Evolutionary conservation across 2,329 filamentous ascomycete genomes (phyloP).

Genomic region (Claviceps sp.): DNA sequence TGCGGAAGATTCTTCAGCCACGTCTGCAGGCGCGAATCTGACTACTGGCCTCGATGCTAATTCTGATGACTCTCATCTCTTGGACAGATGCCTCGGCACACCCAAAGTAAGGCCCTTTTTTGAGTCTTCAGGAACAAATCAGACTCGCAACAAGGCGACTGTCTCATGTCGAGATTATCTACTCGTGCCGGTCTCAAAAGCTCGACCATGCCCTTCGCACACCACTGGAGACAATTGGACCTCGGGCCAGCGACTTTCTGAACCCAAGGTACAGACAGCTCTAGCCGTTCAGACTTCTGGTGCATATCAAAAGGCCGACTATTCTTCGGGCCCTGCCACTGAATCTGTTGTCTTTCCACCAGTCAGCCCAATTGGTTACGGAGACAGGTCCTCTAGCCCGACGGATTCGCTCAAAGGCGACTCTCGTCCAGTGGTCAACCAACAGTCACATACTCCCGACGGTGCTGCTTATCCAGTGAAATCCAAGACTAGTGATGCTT

Average conservation of each 20-base stretch:
- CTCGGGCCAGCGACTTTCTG: neutral
- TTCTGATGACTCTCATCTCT: neutral
- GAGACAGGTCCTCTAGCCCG: neutral
- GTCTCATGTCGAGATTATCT: neutral
- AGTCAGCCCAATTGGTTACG: neutral
- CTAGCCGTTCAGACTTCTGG: neutral
- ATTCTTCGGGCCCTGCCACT: neutral
- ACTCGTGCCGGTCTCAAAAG: slow-evolving; percentile 10
- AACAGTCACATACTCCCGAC: neutral
- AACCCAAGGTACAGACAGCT: neutral
- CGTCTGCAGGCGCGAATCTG: neutral
- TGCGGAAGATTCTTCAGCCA: neutral
- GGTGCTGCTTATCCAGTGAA: neutral
- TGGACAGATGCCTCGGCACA: neutral
- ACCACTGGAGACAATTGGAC: neutral
- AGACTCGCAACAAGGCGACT: neutral
- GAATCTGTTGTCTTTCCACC: neutral
- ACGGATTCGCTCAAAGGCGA: slow-evolving; percentile 1
- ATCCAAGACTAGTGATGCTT: neutral
- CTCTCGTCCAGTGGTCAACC: neutral
- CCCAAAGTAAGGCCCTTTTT: neutral
- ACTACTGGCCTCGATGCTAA: neutral
- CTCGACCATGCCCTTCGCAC: slow-evolving; percentile 9
- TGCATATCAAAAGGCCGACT: neutral
- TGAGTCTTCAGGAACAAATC: neutral